Percentiles rank a stretch among this genome's conserved stretches.
Evolutionary conservation across 805 yeast species (phyloP).

Genomic region (Ogataea naganishii): DNA sequence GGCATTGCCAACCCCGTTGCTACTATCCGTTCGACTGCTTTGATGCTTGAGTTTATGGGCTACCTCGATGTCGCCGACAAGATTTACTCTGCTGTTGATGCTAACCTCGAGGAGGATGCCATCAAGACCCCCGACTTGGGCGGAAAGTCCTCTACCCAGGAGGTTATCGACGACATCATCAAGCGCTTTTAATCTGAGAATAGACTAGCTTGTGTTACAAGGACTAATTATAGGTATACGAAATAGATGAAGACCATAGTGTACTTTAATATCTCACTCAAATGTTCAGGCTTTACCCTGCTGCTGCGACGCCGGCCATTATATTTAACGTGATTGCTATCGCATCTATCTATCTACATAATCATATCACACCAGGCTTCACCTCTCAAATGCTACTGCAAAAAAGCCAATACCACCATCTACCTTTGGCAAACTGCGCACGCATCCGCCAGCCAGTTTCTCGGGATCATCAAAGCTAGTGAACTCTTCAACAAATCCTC

Average conservation of each 20-base stretch:
- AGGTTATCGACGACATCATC: conserved; percentile 80
- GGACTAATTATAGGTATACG: neutral
- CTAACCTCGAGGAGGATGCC: conserved; percentile 71
- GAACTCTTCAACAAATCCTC: conserved; percentile 74
- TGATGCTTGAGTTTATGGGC: conserved; percentile 96
- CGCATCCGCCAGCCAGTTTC: conserved; percentile 73
- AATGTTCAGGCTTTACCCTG: neutral
- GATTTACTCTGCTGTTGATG: conserved; percentile 91
- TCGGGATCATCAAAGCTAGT: conserved; percentile 37
- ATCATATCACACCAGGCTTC: no score
- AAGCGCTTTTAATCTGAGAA: conserved; percentile 29
- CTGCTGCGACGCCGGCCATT: neutral
- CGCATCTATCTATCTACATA: no score
- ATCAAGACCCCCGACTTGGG: conserved; percentile 93
- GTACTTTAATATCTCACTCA: neutral
- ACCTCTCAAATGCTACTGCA: conserved; percentile 81
- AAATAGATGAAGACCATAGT: neutral
- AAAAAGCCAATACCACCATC: conserved; percentile 99
- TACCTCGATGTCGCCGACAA: conserved; percentile 81
- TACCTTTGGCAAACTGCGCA: conserved; percentile 72
- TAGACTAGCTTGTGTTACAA: neutral
- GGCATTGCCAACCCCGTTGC: conserved; percentile 96
- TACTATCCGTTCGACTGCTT: conserved; percentile 94
- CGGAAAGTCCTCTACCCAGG: conserved; percentile 78
- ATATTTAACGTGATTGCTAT: neutral